Conservation (phyloP, 2,329 filamentous ascomycete genomes). For the Talaromyces marneffei region DNA sequence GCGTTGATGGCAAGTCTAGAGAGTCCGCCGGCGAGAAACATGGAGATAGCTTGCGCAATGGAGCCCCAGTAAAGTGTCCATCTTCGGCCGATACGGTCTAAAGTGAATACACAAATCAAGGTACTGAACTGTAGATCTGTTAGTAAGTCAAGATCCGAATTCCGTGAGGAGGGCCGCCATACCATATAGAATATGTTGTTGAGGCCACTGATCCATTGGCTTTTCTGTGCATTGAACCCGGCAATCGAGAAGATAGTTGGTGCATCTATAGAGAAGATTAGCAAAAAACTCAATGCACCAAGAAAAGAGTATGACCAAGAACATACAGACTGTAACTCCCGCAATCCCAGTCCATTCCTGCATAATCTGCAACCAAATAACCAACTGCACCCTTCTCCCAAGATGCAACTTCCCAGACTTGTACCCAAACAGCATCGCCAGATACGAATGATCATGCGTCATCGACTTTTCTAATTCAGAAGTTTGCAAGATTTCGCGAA, state of each 20-base stretch:
- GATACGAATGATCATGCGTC: conserved; percentile 51
- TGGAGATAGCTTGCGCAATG: conserved; percentile 57
- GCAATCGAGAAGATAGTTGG: conserved; percentile 61
- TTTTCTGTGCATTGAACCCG: conserved; percentile 56
- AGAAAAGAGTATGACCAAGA: background rate
- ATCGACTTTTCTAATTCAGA: conserved; percentile 56
- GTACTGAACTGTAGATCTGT: conserved; percentile 51
- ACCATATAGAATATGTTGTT: conserved; percentile 54
- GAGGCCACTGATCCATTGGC: conserved; percentile 58
- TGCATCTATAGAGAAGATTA: conserved; percentile 27
- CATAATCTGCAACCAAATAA: conserved; percentile 66
- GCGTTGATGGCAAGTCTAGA: conserved; percentile 50
- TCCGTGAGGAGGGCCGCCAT: background rate
- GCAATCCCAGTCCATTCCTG: conserved; percentile 67
- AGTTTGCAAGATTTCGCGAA: conserved; percentile 61
- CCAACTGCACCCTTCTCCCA: conserved; percentile 61
- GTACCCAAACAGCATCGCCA: conserved; percentile 61
- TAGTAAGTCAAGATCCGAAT: background rate
- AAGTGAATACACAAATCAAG: conserved; percentile 62
- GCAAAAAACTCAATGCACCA: background rate
- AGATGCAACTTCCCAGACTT: conserved; percentile 62
- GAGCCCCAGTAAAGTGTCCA: conserved; percentile 67
- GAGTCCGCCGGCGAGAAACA: conserved; percentile 62
- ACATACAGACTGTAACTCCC: conserved; percentile 56
- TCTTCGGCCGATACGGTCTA: conserved; percentile 62